Evolutionary conservation across 2,329 filamentous ascomycete genomes (phyloP), one percentile per base, ranked within the genome.

Genomic region (Ophiocordyceps sinensis): DNA sequence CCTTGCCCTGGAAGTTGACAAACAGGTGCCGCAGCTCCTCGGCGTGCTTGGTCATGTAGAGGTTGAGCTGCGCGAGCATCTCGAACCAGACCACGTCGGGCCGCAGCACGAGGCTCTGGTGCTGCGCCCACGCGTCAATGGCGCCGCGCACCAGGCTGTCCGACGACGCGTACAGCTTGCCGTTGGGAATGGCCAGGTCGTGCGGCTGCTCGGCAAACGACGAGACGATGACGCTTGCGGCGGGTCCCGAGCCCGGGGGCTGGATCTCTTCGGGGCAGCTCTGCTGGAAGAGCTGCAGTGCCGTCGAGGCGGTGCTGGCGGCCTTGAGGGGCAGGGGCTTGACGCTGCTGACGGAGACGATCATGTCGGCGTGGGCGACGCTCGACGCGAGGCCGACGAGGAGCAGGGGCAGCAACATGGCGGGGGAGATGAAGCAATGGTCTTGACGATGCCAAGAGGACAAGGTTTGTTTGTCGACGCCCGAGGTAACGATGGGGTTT

Each of bases 51-150:
- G 64, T 61, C 56, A 73, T 65, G 51, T 66, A 74, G 41, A 67
- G 62, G 48, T 65, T 68, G 38, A 75, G 54, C 52, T 75, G 70
- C 0, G 60, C 58, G 4, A 75, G 56, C 40, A 75, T 68, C 39
- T 71, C 63, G 46, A 74, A 66, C 71, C 71, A 75, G 28, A 75
- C 54, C 40, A 73, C 70, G 31, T 75, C 70, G 0, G 71, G 70
- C 1, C 70, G 63, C 13, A 75, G 53, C 1, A 62, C 57, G 2
- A 75, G 56, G 47, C 71, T 62, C 43, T 70, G 64, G 42, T 73
- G 68, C 38, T 64, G 52, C 26, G 61, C 66, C 61, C 71, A 73
- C 1, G 69, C 68, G 28, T 65, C 57, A 35, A 71, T 54, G 4
- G 62, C 62, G 14, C 64, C 61, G 15, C 64, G 57, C 17, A 71